Evolutionary conservation across 2,329 filamentous ascomycete genomes (phyloP), one percentile per base, ranked within the genome.

Genomic region (Stylonectria norvegica): DNA sequence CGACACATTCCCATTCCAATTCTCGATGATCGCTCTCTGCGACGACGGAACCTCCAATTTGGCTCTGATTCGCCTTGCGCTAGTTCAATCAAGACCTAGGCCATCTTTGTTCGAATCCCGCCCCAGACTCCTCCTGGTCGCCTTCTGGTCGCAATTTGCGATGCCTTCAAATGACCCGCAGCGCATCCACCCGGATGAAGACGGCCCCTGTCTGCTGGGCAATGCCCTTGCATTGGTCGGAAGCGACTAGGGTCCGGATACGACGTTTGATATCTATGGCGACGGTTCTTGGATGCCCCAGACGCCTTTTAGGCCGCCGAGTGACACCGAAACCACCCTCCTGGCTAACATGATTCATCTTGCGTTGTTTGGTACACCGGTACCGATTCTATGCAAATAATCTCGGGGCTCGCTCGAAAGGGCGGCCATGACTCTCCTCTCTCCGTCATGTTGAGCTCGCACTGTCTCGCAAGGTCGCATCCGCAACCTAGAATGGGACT

Each of bases 101-200:
- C n/a, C n/a, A n/a, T n/a, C n/a, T n/a, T n/a, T n/a, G n/a, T n/a
- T n/a, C n/a, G n/a, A n/a, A n/a, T n/a, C n/a, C n/a, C n/a, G n/a
- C n/a, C n/a, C n/a, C n/a, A n/a, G n/a, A n/a, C n/a, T n/a, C n/a
- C n/a, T n/a, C n/a, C n/a, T n/a, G n/a, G n/a, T n/a, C 22, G 12
- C 15, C 30, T 5, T 32, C 30, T 32, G 51, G 44, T 36, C 38
- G 53, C 43, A 57, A 57, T 57, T 57, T 57, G 42, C 46, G 42
- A 43, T 46, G 29, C 39, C 34, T 47, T 31, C 23, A 36, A 37
- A 41, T 44, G 47, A 47, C 47, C 52, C 48, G 42, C 45, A 49
- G 39, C 34, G 28, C 43, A 49, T 47, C 54, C 54, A 54, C 52
- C 35, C 36, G 29, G 23, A 34, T 40, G 39, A 22, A 32, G 36